These are phyloP conservation scores for Solanum sitiens DNA, from an alignment of 257 asterid genomes.

Conservation along the genomic window DNA sequence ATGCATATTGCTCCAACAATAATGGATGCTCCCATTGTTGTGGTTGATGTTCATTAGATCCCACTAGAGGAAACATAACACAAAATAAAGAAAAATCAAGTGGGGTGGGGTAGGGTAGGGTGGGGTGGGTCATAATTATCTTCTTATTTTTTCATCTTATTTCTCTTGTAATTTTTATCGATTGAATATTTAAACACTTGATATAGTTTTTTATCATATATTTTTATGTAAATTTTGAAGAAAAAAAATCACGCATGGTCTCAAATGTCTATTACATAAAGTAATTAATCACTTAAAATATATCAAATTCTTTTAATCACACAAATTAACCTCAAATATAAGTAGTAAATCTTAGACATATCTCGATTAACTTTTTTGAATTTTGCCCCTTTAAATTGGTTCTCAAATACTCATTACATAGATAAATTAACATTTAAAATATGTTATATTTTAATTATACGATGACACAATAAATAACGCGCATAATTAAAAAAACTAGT, in stretches of 20 bases:
- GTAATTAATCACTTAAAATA: neutral
- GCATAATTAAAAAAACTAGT: neutral
- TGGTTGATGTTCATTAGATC: neutral
- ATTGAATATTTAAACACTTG: too few relatives aligned
- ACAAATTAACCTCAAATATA: neutral
- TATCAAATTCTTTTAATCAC: neutral
- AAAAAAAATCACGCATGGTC: fast-evolving
- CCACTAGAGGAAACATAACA: neutral
- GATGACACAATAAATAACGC: neutral
- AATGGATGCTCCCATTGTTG: neutral
- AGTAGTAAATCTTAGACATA: neutral
- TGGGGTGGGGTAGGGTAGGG: neutral
- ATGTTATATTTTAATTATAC: too few relatives aligned
- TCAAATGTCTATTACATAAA: neutral
- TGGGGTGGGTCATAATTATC: neutral
- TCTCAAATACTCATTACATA: too few relatives aligned
- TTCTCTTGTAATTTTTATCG: too few relatives aligned
- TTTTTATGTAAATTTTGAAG: neutral
- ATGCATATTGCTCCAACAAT: neutral
- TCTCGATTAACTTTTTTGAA: neutral
- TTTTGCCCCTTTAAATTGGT: too few relatives aligned
- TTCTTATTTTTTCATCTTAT: neutral
- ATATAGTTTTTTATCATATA: neutral
- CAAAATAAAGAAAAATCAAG: neutral
- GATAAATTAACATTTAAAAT: too few relatives aligned